Percentiles rank a stretch among this genome's conserved stretches.
phyloP scores from a whole-genome alignment of 1,139 yeast species.

The Sugiyamaella xylanicola region DNA sequence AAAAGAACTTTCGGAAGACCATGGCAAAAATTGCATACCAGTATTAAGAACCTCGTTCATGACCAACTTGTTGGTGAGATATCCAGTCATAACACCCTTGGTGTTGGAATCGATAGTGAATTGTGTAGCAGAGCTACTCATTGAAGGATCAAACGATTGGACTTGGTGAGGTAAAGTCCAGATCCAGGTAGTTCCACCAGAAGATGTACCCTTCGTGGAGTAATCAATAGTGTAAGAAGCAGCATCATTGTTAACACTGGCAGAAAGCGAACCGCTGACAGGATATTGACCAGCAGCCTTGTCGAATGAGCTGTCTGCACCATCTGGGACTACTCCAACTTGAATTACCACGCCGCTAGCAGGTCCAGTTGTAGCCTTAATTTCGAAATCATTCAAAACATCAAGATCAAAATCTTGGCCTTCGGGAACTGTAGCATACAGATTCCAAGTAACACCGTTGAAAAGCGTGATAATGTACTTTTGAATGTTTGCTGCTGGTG shows the following conservation, averaged over 20 bases:
- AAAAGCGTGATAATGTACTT: constrained; percentile 61
- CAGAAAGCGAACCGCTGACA: constrained; percentile 46
- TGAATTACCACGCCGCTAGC: constrained; percentile 63
- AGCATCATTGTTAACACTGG: constrained; percentile 42
- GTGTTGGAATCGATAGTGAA: constrained; percentile 58
- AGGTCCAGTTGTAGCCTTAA: constrained; percentile 48
- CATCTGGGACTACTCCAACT: constrained; percentile 56
- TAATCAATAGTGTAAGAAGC: constrained; percentile 59
- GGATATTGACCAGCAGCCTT: constrained; percentile 65
- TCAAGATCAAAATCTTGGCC: constrained; percentile 45
- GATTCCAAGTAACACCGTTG: constrained; percentile 56
- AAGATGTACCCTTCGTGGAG: constrained; percentile 55
- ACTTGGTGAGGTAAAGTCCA: constrained; percentile 78
- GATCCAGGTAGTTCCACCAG: constrained; percentile 54
- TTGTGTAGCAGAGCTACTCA: constrained; percentile 49
- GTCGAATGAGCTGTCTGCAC: constrained; percentile 48
- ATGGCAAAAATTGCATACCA: constrained; percentile 62
- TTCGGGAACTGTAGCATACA: constrained; percentile 58
- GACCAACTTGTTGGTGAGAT: constrained; percentile 52
- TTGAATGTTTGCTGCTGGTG: constrained; percentile 47
- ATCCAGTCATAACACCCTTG: constrained; percentile 69
- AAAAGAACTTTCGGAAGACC: constrained; percentile 46
- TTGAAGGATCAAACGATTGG: constrained; percentile 49
- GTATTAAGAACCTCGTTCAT: constrained; percentile 56
- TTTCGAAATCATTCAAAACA: constrained; percentile 44